Base-by-base conservation (phyloP, 768 basidiomycete genomes). In the Amanita pseudoporphyria region DNA sequence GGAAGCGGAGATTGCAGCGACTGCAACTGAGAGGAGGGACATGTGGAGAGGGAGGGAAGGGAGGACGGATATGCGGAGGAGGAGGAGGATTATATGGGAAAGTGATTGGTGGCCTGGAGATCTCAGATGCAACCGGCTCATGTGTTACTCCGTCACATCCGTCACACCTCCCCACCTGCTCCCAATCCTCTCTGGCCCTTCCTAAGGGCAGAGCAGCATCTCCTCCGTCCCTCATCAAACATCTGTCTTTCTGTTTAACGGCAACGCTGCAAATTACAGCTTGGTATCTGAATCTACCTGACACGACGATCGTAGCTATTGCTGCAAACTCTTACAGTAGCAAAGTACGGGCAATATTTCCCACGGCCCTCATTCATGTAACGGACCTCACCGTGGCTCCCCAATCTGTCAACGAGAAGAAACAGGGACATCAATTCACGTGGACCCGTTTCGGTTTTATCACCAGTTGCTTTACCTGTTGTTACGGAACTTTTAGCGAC, bases 1-100 rank as follows among this genome's bases (percentile, higher is more conserved):
- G 22, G 39, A 47, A 35, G n/a, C n/a, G 54, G 45, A 28, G 43
- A 36, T 41, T 44, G 60, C 53, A 37, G 56, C 57, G 54, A 54
- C 54, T 53, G 49, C 58, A 49, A 52, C 46, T 46, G 63, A 44
- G 49, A 62, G 62, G 45, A 58, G 57, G 55, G 61, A 62, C 60
- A 62, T 61, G 40, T 26, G 37, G 48, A 39, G 49, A 41, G 43
- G 46, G 49, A 36, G 33, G 46, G 49, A 36, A 30, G 31, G 51
- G 47, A 47, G 38, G 31, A 48, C 33, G 53, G 38, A 2, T 7
- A 26, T 31, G 45, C 5, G 24, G 47, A 18, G 38, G 47, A 41
- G 51, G 42, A 45, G 47, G 36, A 30, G 44, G 32, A 43, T 56
- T 57, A 59, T 62, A 58, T 57, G 54, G 47, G 47, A 50, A 50